Conservation (phyloP, 768 basidiomycete species). For the Udeniomyces megalosporus region DNA sequence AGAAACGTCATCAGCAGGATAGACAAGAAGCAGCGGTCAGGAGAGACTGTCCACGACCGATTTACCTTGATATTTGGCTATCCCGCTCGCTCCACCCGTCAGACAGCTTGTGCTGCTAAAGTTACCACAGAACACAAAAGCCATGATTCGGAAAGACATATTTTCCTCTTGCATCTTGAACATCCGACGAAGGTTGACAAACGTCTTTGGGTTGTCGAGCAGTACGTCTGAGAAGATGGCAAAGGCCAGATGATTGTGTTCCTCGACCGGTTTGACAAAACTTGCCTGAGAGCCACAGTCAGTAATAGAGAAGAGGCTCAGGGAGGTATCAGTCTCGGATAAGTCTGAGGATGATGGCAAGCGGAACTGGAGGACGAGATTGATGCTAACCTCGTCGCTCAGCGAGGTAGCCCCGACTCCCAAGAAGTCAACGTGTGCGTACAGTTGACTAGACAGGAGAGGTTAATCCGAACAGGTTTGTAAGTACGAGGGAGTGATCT, state of each 20-base stretch:
- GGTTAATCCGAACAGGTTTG: too few relatives aligned
- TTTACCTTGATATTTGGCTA: conserved; percentile 72
- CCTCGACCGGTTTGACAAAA: too few relatives aligned
- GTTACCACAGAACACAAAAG: conserved; percentile 87
- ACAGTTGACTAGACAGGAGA: conserved; percentile 50
- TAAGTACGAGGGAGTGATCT: neutral
- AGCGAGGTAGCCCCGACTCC: conserved; percentile 85
- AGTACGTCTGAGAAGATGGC: conserved; percentile 92
- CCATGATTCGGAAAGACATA: conserved; percentile 69
- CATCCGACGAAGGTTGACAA: conserved; percentile 62
- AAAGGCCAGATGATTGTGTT: conserved; percentile 54
- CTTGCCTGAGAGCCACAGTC: too few relatives aligned
- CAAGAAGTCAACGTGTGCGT: conserved; percentile 90
- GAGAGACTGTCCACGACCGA: neutral
- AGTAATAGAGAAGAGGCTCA: neutral
- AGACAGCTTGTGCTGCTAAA: conserved; percentile 66
- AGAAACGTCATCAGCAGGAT: neutral
- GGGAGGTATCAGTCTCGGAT: conserved; percentile 3
- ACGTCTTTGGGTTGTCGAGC: conserved; percentile 74
- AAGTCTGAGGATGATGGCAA: neutral
- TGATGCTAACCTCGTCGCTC: conserved; percentile 60
- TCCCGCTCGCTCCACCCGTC: conserved; percentile 54
- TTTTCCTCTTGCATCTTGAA: conserved; percentile 58
- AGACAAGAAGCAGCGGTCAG: conserved; percentile 3
- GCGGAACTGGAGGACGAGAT: neutral